Conservation (phyloP, 129 eudicot species). For the Flaveria robusta region DNA sequence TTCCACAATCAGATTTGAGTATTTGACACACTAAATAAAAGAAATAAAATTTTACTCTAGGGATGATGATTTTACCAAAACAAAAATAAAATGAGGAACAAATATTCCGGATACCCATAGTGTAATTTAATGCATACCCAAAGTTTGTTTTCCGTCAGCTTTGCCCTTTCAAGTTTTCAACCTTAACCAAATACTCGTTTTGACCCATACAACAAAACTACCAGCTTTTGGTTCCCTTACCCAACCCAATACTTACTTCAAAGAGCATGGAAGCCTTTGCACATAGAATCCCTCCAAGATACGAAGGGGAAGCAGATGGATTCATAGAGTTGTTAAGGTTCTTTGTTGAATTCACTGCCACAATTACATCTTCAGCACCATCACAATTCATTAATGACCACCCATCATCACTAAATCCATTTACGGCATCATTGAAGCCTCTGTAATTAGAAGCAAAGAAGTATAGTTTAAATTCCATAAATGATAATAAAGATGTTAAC, state of each 20-base stretch:
- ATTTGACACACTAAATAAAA: not conserved
- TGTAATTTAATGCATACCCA: not conserved
- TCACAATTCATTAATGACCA: constrained; percentile 78
- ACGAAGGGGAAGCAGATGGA: constrained; percentile 57
- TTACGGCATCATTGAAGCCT: constrained; percentile 86
- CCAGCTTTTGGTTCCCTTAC: too few species aligned
- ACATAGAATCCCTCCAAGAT: constrained; percentile 79
- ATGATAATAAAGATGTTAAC: not conserved
- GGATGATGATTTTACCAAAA: too few species aligned
- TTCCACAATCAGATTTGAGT: not conserved
- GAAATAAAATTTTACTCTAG: not conserved
- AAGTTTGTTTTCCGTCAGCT: too few species aligned
- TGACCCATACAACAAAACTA: not conserved
- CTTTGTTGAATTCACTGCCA: constrained; percentile 61
- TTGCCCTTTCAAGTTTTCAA: too few species aligned
- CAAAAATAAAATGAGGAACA: not conserved
- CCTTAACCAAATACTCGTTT: not conserved
- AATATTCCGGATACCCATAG: not conserved
- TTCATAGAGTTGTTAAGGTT: constrained; percentile 48
- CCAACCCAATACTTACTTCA: constrained; percentile 44
- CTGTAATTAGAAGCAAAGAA: constrained; percentile 37
- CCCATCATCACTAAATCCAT: constrained; percentile 86
- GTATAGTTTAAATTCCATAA: not conserved
- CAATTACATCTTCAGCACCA: constrained; percentile 72
- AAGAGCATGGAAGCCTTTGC: constrained; percentile 93